phyloP scores from a whole-genome alignment of 148 eudicot genomes.

The Chenopodium suecicum region DNA sequence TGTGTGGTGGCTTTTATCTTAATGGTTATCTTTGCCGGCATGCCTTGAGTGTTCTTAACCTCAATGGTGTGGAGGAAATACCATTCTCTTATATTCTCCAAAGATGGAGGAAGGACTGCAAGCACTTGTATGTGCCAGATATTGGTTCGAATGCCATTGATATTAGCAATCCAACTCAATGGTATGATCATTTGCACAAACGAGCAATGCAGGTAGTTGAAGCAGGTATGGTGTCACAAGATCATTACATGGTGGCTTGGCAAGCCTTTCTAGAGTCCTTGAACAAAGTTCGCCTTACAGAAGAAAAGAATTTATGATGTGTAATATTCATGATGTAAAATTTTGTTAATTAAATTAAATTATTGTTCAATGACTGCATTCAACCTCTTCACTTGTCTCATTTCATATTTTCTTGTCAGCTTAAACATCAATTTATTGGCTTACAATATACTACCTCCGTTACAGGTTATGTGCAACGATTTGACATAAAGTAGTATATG shows the following conservation, averaged over 20 bases:
- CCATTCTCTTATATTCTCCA: slow-evolving; percentile 54
- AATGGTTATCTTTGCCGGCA: slow-evolving; percentile 84
- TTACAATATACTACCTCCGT: no score
- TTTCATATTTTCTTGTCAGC: no score
- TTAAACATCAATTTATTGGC: no score
- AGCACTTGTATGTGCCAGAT: slow-evolving; percentile 53
- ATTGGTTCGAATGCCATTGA: slow-evolving; percentile 50
- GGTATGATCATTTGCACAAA: slow-evolving; percentile 70
- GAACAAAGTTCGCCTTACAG: slow-evolving; percentile 63
- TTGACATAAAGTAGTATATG: no score
- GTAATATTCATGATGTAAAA: slow-evolving; percentile 26
- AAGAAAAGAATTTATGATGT: slow-evolving; percentile 42
- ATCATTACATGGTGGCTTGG: slow-evolving; percentile 75
- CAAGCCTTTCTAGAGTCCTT: slow-evolving; percentile 71
- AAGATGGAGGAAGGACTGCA: slow-evolving; percentile 79
- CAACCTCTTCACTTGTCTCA: no score
- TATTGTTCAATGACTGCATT: neutral
- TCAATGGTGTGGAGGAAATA: slow-evolving; percentile 56
- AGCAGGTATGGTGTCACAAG: slow-evolving; percentile 66
- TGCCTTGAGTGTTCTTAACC: slow-evolving; percentile 54
- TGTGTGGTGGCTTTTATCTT: slow-evolving; percentile 64
- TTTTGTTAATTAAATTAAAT: neutral
- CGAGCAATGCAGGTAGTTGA: slow-evolving; percentile 65
- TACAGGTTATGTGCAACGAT: no score
- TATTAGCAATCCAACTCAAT: slow-evolving; percentile 49